A percentile compares a stretch with the other conserved stretches of the same genome.
Evolutionary conservation across 2,329 filamentous ascomycete genomes (phyloP).

Genomic region (Lecanicillium sp.): DNA sequence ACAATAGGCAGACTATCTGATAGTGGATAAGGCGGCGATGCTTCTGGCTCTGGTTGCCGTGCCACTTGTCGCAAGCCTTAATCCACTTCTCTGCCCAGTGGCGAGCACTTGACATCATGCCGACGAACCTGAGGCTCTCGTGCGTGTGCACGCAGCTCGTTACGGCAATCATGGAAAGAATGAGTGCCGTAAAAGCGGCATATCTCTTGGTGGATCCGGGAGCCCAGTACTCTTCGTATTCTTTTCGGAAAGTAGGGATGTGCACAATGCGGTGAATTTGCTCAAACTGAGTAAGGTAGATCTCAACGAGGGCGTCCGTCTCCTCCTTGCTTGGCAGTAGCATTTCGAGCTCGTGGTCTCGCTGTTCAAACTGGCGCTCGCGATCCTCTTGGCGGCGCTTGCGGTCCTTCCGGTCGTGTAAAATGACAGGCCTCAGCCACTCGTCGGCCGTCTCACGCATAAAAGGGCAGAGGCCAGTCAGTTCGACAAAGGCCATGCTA

Average conservation of each 20-base stretch:
- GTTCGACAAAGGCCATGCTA: conserved; percentile 51
- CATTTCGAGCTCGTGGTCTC: conserved; percentile 41
- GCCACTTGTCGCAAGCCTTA: conserved; percentile 46
- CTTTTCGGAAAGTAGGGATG: conserved; percentile 47
- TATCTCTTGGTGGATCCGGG: conserved; percentile 31
- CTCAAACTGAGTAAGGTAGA: conserved; percentile 47
- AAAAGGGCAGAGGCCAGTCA: conserved; percentile 49
- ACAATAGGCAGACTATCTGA: conserved; percentile 51
- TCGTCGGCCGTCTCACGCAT: conserved; percentile 56
- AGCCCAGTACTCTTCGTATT: conserved; percentile 49
- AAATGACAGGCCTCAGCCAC: conserved; percentile 50
- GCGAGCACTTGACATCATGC: conserved; percentile 49
- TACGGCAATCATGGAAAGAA: conserved; percentile 53
- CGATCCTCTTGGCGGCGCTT: conserved; percentile 43
- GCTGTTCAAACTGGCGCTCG: conserved; percentile 37
- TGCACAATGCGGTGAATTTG: conserved; percentile 50
- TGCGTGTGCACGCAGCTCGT: conserved; percentile 48
- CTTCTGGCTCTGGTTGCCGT: conserved; percentile 49
- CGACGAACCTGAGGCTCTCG: conserved; percentile 44
- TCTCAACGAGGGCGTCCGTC: conserved; percentile 37
- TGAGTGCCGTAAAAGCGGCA: conserved; percentile 46
- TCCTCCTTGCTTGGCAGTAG: conserved; percentile 40
- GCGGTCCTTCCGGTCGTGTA: conserved; percentile 47
- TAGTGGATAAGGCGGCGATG: conserved; percentile 53
- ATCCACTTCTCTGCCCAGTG: conserved; percentile 49